Percentiles rank a stretch among this genome's conserved stretches.
phyloP scores from a whole-genome alignment of 2,329 filamentous ascomycete species.

The Neospermospora avenae region DNA sequence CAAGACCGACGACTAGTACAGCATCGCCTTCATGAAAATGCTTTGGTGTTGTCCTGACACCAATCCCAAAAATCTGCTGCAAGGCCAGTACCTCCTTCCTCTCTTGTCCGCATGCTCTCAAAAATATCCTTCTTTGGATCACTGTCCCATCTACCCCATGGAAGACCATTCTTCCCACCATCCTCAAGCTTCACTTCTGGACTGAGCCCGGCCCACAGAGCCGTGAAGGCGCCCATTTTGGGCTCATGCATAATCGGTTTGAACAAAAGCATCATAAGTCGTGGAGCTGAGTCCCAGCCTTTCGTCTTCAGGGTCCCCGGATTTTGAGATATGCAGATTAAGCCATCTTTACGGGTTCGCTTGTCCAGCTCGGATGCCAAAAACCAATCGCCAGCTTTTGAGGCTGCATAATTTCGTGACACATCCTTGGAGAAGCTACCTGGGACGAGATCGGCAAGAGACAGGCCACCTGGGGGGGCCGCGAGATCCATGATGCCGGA shows the following conservation, averaged over 20 bases:
- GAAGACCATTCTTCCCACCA: constrained; percentile 23
- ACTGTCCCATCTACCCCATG: constrained; percentile 40
- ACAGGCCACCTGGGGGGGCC: constrained; percentile 14
- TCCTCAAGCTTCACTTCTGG: constrained; percentile 14
- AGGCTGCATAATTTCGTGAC: constrained; percentile 17
- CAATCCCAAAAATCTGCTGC: constrained; percentile 26
- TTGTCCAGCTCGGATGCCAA: constrained; percentile 18
- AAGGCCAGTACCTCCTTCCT: constrained; percentile 25
- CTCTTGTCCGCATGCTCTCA: constrained; percentile 14
- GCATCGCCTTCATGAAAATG: not conserved
- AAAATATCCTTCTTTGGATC: constrained; percentile 21
- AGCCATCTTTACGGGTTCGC: constrained; percentile 5
- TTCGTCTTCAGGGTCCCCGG: constrained; percentile 20
- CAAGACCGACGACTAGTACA: too few species aligned
- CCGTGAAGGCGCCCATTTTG: constrained; percentile 25
- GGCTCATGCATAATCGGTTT: constrained; percentile 17
- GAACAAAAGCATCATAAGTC: constrained; percentile 2
- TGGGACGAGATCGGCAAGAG: constrained; percentile 12
- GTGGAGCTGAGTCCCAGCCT: constrained; percentile 6
- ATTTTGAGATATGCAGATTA: constrained; percentile 18
- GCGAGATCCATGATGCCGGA: constrained; percentile 19
- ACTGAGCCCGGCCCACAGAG: constrained; percentile 24
- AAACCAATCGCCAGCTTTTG: constrained; percentile 23
- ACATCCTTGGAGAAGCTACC: constrained; percentile 1
- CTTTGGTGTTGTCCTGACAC: constrained; percentile 24